Conservation (phyloP, 1,139 yeast genomes). For the Diutina neorugosa region DNA sequence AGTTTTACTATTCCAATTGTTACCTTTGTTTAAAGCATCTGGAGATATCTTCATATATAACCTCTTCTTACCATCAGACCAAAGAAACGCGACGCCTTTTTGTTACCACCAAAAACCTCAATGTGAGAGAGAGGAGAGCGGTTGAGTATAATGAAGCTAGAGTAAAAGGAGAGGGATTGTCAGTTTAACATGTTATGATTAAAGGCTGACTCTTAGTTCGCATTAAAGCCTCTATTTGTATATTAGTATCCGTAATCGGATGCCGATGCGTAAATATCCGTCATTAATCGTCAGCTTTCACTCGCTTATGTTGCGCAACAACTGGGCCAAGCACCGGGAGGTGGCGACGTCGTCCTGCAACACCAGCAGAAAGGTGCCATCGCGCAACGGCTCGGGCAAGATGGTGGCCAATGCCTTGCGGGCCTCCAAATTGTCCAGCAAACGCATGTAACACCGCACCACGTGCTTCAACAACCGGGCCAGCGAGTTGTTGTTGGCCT, state of each 20-base stretch:
- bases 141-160: no score
- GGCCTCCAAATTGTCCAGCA: constrained; percentile 85
- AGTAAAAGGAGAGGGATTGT: no score
- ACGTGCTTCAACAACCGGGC: constrained; percentile 86
- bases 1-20: no score
- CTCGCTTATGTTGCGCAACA: constrained; percentile 49
- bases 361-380: constrained; percentile 75
- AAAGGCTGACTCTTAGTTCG: no score
- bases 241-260: neutral
- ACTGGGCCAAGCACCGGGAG: constrained; percentile 74
- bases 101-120: no score
- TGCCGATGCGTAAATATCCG: neutral
- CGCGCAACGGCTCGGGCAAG: constrained; percentile 78
- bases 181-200: no score
- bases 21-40: no score
- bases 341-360: constrained; percentile 84
- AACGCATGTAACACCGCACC: constrained; percentile 82
- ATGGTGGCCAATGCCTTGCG: constrained; percentile 76
- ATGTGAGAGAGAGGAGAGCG: no score
- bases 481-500: constrained; percentile 10
- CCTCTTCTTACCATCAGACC: no score
- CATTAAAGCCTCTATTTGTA: neutral
- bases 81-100: no score
- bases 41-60: neutral
- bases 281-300: neutral